Evolutionary conservation across 1,284 basidiomycete species (phyloP), one percentile per base, ranked within the genome.

Genomic region (Neotropicomus parvogracilis): DNA sequence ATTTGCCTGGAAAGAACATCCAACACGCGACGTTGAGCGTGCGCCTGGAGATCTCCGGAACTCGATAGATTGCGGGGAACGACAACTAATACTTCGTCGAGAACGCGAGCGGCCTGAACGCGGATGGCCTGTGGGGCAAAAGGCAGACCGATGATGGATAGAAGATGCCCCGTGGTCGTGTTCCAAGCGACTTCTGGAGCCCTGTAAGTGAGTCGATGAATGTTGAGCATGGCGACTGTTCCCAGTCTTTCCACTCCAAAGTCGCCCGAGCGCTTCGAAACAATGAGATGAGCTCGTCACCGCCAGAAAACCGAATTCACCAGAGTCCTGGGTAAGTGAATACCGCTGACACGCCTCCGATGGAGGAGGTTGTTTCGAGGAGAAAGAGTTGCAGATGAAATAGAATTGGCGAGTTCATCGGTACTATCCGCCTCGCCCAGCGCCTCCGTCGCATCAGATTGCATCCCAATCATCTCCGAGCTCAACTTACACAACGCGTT

Each of bases 221-320:
- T 83, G 62, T 98, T 98, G 45, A 91, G 75, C 45, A 83, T 75
- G 0, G 87, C 77, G 2, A 97, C 86, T 0, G 80, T 77, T 19
- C 91, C 88, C 11, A 98, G 71, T 63, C 91, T 92, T 51, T 80
- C 81, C 39, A 98, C 83, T 6, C 90, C 91, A 70, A 97, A 97
- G 60, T 91, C 88, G 0, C 85, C 86, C 6, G 83, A 76, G 14
- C 85, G 78, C 85, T 89, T 58, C 20, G 43, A 33, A 16, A 52
- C 26, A n/a, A 19, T 20, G 39, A 19, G 12, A 44, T 31, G 44
- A 42, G 33, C 35, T 28, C 14, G 16, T 38, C 14, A 26, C 24
- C 16, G 16, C 20, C 12, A 11, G 34, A 33, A 24, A 31, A 36
- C 3, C 14, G 31, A 42, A 71, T 83, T 62, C 59, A 90, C 88